phyloP scores from a whole-genome alignment of 495 filamentous ascomycete species.

The Penicillium bovifimosum region DNA sequence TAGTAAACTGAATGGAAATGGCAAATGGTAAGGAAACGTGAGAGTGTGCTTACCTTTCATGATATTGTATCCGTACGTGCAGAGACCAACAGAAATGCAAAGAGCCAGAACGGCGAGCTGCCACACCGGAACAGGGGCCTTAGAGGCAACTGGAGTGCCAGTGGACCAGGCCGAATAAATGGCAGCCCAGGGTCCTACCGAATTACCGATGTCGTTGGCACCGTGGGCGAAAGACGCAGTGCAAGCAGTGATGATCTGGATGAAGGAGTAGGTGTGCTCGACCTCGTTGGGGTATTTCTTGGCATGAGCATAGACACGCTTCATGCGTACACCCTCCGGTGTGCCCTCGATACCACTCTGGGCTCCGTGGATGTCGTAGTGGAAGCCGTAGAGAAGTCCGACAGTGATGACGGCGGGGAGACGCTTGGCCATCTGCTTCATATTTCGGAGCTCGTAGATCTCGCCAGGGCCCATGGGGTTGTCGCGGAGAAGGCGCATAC shows the following conservation, averaged over 20 bases:
- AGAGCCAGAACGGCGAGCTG: conserved; percentile 49
- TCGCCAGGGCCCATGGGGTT: conserved; percentile 62
- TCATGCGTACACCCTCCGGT: conserved; percentile 61
- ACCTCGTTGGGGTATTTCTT: conserved; percentile 68
- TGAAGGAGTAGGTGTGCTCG: conserved; percentile 70
- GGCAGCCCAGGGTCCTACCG: conserved; percentile 66
- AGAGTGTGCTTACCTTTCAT: conserved; percentile 46
- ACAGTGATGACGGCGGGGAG: conserved; percentile 53
- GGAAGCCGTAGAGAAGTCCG: conserved; percentile 56
- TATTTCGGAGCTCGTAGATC: conserved; percentile 62
- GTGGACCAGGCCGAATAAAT: conserved; percentile 64
- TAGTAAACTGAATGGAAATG: conserved; percentile 12
- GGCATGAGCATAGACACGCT: conserved; percentile 52
- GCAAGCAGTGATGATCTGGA: conserved; percentile 68
- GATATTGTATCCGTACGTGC: conserved; percentile 65
- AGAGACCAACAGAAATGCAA: conserved; percentile 52
- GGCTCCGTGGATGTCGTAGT: conserved; percentile 70
- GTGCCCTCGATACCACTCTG: conserved; percentile 59
- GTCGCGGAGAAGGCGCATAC: conserved; percentile 62
- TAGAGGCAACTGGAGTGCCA: conserved; percentile 40
- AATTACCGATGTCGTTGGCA: conserved; percentile 75
- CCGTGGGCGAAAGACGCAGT: conserved; percentile 76
- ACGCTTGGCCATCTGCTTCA: conserved; percentile 52
- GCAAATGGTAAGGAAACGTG: neutral
- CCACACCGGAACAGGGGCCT: conserved; percentile 54